phyloP scores from a whole-genome alignment of 208 protist species.

The Wallacemonas sp. region DNA sequence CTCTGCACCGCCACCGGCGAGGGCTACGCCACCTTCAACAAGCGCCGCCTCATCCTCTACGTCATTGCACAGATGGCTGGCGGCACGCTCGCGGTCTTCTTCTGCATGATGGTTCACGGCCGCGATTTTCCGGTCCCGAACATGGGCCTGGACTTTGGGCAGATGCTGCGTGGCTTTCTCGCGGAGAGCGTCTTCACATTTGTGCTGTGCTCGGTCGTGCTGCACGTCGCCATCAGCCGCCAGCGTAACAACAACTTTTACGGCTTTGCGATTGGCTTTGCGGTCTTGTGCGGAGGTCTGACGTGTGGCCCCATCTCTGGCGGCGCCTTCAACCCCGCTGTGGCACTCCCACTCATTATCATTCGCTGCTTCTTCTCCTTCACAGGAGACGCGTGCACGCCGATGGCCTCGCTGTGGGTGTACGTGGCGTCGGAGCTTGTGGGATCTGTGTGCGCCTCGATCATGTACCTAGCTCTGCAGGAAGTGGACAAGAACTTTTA shows the following conservation, averaged over 20 bases:
- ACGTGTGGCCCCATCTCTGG: conserved; percentile 62
- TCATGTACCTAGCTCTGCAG: conserved; percentile 72
- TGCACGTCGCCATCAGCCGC: conserved; percentile 71
- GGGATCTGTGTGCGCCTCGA: conserved; percentile 62
- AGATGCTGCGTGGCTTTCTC: conserved; percentile 72
- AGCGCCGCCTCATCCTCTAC: conserved; percentile 64
- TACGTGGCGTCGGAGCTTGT: conserved; percentile 69
- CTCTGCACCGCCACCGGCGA: conserved; percentile 43
- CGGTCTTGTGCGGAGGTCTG: conserved; percentile 67
- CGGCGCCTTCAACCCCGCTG: conserved; percentile 80
- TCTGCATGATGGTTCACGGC: conserved; percentile 68
- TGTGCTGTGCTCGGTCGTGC: conserved; percentile 74
- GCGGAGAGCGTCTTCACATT: conserved; percentile 84
- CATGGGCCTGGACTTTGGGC: conserved; percentile 57
- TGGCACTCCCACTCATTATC: conserved; percentile 65
- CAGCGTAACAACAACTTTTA: conserved; percentile 80
- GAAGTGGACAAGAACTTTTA: conserved; percentile 50
- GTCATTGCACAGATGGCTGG: conserved; percentile 75
- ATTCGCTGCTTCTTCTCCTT: conserved; percentile 69
- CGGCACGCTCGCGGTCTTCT: conserved; percentile 55
- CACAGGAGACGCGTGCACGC: conserved; percentile 37
- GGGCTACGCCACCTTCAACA: conserved; percentile 47
- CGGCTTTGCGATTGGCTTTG: conserved; percentile 79
- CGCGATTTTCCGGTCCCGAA: conserved; percentile 64
- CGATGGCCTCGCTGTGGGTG: conserved; percentile 69